Conservation (phyloP, 768 basidiomycete genomes). For the Mycena capillaripes region DNA sequence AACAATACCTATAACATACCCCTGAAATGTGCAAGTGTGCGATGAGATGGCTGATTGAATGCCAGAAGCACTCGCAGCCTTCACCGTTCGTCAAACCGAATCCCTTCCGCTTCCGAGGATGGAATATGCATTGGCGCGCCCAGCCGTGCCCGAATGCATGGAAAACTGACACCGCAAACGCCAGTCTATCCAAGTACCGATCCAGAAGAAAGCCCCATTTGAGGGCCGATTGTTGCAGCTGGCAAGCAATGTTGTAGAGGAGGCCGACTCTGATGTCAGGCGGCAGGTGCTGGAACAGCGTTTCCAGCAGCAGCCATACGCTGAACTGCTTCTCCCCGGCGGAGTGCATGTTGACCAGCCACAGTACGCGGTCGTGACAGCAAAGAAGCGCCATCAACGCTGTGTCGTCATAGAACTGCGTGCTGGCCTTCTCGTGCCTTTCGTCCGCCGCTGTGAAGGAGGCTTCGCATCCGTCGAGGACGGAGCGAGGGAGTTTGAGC, state of each 20-base stretch:
- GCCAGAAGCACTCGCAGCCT: slow-evolving; percentile 53
- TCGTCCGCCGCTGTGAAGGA: slow-evolving; percentile 34
- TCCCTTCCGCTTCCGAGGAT: slow-evolving; percentile 50
- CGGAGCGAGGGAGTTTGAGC: slow-evolving; percentile 21
- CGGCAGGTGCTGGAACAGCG: slow-evolving; percentile 51
- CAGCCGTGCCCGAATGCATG: slow-evolving; percentile 58
- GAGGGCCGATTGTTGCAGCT: slow-evolving; percentile 44
- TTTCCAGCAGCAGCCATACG: slow-evolving; percentile 46
- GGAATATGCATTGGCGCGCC: slow-evolving; percentile 53
- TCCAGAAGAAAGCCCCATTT: slow-evolving; percentile 46
- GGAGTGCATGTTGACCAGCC: slow-evolving; percentile 52
- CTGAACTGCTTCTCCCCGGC: slow-evolving; percentile 52
- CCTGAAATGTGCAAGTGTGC: slow-evolving; percentile 43
- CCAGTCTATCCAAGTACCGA: slow-evolving; percentile 39
- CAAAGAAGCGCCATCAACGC: slow-evolving; percentile 56
- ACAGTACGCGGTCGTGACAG: slow-evolving; percentile 50
- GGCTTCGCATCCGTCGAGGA: slow-evolving; percentile 27
- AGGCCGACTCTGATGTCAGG: slow-evolving; percentile 37
- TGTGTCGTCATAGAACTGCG: slow-evolving; percentile 31
- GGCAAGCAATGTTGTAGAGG: slow-evolving; percentile 55
- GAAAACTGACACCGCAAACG: slow-evolving; percentile 51
- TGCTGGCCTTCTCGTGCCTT: slow-evolving; percentile 36
- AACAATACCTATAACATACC: slow-evolving; percentile 34
- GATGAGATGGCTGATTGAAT: slow-evolving; percentile 41
- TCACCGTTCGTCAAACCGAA: slow-evolving; percentile 48